Evolutionary conservation across 2,329 filamentous ascomycete species (phyloP), one percentile per base, ranked within the genome.

Genomic region (Colletotrichum magnum): DNA sequence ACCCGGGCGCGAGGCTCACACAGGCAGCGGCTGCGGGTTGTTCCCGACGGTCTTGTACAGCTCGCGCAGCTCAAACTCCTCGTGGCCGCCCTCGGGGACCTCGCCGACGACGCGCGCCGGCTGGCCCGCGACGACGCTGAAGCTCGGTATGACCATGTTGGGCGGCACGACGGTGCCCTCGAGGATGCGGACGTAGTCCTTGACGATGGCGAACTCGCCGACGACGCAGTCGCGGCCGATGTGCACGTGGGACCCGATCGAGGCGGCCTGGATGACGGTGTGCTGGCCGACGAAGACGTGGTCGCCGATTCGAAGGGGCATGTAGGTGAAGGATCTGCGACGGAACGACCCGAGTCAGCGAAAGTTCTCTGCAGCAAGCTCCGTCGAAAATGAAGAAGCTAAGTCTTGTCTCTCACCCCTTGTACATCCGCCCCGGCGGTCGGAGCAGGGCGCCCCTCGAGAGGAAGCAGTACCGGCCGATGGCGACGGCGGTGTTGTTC

Each of bases 401-500:
- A 5, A 6, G 28, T 36, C 9, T 36, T 10, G 21, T 24, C 10
- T 41, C 80, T 52, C 70, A 87, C 76, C 94, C 94, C 75, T 95
- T 92, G 79, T 94, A 93, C 58, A 97, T 84, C 28, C 95, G 89
- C 39, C 92, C 93, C 0, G 96, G 95, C 0, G 96, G 96, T 4
- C 93, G 91, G 60, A 99, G 85, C 53, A 94, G 89, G 72, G 90
- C 92, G 3, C 92, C 92, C 15, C 91, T 89, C 65, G 92, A 93
- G 59, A 99, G 89, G 77, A 98, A 95, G 76, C 94, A 97, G 81
- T 97, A 98, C 39, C 94, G 90, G 1, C 96, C 96, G 74, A 98
- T 95, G 51, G 92, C 92, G 72, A 98, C 94, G 62, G 95, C 91
- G 2, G 88, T 90, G 74, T 83, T 90, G 78, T 78, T 89, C 60